These are phyloP conservation scores for Dichotomopilus funicola DNA, from an alignment of 2,329 filamentous ascomycete species.

Conservation along the genomic window DNA sequence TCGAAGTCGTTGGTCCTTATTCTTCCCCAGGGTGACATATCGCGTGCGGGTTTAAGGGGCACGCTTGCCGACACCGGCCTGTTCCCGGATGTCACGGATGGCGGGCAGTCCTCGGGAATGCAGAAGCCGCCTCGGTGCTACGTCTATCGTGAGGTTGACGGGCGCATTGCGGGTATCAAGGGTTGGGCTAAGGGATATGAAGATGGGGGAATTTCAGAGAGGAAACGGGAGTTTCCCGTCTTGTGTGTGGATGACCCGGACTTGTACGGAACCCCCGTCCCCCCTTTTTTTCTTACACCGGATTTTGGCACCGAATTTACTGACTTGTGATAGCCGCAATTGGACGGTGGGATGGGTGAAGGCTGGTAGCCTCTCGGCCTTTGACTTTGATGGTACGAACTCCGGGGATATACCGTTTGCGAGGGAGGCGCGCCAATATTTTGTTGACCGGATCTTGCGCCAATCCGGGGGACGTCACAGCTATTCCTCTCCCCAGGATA, in stretches of 20 bases:
- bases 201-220: constrained; percentile 29
- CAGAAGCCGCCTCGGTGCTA: constrained; percentile 30
- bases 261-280: constrained; percentile 15
- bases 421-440: constrained; percentile 15
- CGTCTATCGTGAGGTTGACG: constrained; percentile 23
- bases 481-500: constrained; percentile 5
- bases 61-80: constrained; percentile 28
- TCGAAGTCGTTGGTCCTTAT: constrained; percentile 32
- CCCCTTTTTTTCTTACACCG: background rate
- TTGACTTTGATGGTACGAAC: constrained; percentile 21
- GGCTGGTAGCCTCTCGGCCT: constrained; percentile 17
- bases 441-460: background rate
- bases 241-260: constrained; percentile 33
- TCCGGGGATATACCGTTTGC: constrained; percentile 16
- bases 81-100: constrained; percentile 19
- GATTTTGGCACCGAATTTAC: background rate
- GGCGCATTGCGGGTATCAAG: constrained; percentile 24
- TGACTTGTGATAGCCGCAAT: background rate
- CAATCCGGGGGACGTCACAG: background rate
- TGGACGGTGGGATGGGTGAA: constrained; percentile 22
- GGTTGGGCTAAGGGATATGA: constrained; percentile 34
- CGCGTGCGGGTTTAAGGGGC: constrained; percentile 25
- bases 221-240: constrained; percentile 34
- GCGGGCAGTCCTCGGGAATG: background rate
- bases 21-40: constrained; percentile 31